Evolutionary conservation across 306 rosid species (phyloP), one percentile per base, ranked within the genome.

Genomic region (Oemleria cerasiformis): DNA sequence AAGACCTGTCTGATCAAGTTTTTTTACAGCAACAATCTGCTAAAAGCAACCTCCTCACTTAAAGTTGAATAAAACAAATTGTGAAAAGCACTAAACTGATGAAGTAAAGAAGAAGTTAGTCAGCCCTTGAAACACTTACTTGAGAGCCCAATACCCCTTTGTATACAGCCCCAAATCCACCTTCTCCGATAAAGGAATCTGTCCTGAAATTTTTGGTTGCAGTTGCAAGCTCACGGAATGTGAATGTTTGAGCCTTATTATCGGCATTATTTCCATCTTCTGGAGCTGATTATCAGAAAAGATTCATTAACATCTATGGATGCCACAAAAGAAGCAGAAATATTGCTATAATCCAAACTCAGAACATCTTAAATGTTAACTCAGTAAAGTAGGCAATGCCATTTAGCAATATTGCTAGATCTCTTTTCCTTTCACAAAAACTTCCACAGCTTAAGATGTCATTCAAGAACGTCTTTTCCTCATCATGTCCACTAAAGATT

Each of bases 81-180:
- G 16, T 44, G 41, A 72, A 17, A 41, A 68, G 38, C 10, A 10
- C 36, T 21, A 30, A 47, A 71, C 16, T 71, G 30, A 58, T 71
- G 21, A 34, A 61, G 34, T 39, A 39, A 14, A 10, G 14, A 68
- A 68, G 62, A 23, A 45, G 14, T 38, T 13, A 19, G 8, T 68
- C 38, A 14, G 7, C 20, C 34, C 48, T 50, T 7, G 20, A 54
- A 56, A 12, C n/a, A 43, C 48, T 44, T 80, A 91, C 97, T 91
- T 86, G 75, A 30, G 53, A 53, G 2, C 60, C 70, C 71, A 88
- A 17, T 47, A 58, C 41, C 44, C 92, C 97, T 76, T 77, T 86
- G 83, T 86, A 88, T 65, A 91, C 97, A 50, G 68, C 44, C 54
- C 97, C 97, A 82, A 91, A 91, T 78, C 95, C 97, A 47, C 97